A percentile compares a stretch with the other conserved stretches of the same genome.
phyloP scores from a whole-genome alignment of 305 asterid species.

The Fraxinus greggii region DNA sequence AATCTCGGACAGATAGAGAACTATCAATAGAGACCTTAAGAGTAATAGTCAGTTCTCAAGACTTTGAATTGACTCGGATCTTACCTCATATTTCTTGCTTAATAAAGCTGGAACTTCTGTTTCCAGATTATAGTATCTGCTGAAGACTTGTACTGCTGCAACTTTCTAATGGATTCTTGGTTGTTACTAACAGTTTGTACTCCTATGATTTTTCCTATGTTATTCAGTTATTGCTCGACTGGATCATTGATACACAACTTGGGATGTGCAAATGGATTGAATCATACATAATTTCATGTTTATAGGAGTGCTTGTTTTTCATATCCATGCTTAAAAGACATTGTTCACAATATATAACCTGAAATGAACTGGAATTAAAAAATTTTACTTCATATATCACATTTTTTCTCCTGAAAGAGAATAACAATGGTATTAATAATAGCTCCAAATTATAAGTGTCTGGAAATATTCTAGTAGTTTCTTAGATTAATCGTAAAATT shows the following conservation, averaged over 20 bases:
- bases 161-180: not conserved
- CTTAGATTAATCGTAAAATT: not conserved
- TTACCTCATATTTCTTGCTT: not conserved
- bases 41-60: not conserved
- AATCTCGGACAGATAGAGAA: not conserved
- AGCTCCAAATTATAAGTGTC: not conserved
- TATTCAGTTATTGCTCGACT: not conserved
- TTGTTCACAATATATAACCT: not conserved
- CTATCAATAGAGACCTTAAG: not conserved
- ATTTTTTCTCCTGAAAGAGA: not conserved
- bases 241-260: not conserved
- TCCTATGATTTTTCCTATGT: not conserved
- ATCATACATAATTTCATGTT: not conserved
- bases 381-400: not conserved
- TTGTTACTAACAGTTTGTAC: not conserved
- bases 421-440: not conserved
- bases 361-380: not conserved
- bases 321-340: not conserved
- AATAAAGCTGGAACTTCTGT: not conserved
- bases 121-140: not conserved
- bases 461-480: not conserved
- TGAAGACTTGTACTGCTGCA: not conserved
- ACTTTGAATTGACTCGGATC: not conserved
- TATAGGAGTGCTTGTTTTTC: not conserved
- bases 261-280: not conserved